Evolutionary conservation across 495 filamentous ascomycete genomes (phyloP).

Genomic region (Xylaria sp.): DNA sequence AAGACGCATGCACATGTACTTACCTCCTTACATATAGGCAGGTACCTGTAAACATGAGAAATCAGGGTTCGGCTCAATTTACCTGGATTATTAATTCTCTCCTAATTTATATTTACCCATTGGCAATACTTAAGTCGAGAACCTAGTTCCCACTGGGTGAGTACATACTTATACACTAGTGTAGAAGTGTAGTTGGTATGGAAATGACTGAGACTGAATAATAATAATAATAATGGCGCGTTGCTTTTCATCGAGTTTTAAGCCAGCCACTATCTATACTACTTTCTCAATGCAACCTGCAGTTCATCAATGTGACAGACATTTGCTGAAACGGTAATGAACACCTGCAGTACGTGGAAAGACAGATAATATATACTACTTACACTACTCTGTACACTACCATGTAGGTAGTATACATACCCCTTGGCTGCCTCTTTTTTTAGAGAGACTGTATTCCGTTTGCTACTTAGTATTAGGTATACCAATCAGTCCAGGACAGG

Average conservation of each 20-base stretch:
- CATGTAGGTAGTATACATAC: neutral
- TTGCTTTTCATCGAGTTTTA: neutral
- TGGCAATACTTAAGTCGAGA: no score
- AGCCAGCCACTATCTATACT: conserved; percentile 4
- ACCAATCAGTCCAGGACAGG: neutral
- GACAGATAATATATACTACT: neutral
- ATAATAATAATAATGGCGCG: neutral
- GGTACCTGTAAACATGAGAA: neutral
- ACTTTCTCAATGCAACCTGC: no score
- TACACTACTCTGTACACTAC: no score
- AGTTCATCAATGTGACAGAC: neutral
- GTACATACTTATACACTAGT: no score
- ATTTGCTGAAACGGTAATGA: neutral
- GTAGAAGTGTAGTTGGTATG: neutral
- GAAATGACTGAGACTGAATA: no score
- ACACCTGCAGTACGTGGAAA: neutral
- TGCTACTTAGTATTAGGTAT: no score
- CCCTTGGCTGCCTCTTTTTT: conserved; percentile 1
- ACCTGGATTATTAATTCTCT: neutral
- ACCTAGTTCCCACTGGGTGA: no score
- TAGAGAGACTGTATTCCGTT: neutral
- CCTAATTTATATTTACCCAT: neutral
- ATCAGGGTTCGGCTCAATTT: neutral
- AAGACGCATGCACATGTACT: neutral
- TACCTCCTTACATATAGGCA: neutral